phyloP scores from a whole-genome alignment of 306 rosid species.

The Vigna radiata region DNA sequence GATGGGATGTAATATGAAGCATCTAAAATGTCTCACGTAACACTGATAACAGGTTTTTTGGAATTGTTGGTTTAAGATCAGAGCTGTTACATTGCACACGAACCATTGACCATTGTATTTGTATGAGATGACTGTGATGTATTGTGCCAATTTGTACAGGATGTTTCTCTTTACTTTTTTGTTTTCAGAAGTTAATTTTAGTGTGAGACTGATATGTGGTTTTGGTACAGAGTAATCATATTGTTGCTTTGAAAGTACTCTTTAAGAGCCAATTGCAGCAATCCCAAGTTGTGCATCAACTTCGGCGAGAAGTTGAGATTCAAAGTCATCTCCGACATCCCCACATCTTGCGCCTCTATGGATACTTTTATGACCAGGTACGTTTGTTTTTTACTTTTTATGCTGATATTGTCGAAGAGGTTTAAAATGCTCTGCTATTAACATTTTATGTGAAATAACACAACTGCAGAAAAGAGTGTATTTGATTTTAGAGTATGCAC shows the following conservation, averaged over 20 bases:
- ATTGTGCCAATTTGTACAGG: background rate
- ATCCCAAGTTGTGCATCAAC: slow-evolving; percentile 99
- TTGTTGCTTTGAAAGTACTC: slow-evolving; percentile 93
- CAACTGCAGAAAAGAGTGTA: slow-evolving; percentile 90
- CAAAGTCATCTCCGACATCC: slow-evolving; percentile 99
- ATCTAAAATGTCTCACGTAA: background rate
- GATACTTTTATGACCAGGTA: slow-evolving; percentile 97
- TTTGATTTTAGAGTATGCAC: slow-evolving; percentile 93
- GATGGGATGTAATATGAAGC: background rate
- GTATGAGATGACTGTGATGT: background rate
- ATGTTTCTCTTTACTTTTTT: slow-evolving; percentile 16
- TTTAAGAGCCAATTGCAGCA: slow-evolving; percentile 98
- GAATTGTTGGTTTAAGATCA: background rate
- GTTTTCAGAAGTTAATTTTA: slow-evolving; percentile 24
- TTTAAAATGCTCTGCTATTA: slow-evolving; percentile 3
- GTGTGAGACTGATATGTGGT: slow-evolving; percentile 31
- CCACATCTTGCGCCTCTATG: slow-evolving; percentile 89
- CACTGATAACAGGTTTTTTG: background rate
- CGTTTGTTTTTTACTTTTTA: slow-evolving; percentile 5
- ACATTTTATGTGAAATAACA: slow-evolving; percentile 27
- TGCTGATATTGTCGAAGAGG: slow-evolving; percentile 4
- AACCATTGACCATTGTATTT: background rate
- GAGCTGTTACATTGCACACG: background rate
- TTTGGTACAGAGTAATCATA: slow-evolving; percentile 84
- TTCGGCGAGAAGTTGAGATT: slow-evolving; percentile 95